Evolutionary conservation across 2,329 filamentous ascomycete species (phyloP).

Genomic region (Xylariaceae sp.): DNA sequence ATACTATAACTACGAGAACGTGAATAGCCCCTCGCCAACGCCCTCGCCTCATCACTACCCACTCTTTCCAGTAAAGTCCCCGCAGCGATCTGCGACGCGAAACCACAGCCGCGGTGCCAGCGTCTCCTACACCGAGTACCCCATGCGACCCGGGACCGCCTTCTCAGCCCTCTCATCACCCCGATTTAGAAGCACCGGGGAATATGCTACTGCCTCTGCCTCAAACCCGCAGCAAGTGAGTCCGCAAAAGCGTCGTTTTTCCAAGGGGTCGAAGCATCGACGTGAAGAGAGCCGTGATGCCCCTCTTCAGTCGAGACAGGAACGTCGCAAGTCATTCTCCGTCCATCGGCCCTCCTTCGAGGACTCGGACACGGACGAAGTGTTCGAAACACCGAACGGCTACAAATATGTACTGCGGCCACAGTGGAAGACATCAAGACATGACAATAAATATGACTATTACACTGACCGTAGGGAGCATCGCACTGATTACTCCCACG

Average conservation of each 20-base stretch:
- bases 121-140: conserved; percentile 34
- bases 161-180: conserved; percentile 58
- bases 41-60: conserved; percentile 51
- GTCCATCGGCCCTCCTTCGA: conserved; percentile 56
- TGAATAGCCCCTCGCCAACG: conserved; percentile 50
- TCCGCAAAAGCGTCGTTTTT: conserved; percentile 38
- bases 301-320: conserved; percentile 36
- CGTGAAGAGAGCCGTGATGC: conserved; percentile 33
- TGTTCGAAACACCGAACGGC: conserved; percentile 46
- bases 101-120: conserved; percentile 44
- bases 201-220: conserved; percentile 49
- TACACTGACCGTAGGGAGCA: conserved; percentile 46
- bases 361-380: conserved; percentile 61
- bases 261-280: conserved; percentile 36
- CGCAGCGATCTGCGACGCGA: conserved; percentile 50
- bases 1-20: conserved; percentile 46
- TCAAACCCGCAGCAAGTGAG: conserved; percentile 56
- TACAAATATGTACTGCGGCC: conserved; percentile 49
- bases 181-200: conserved; percentile 56
- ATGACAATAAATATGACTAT: conserved; percentile 32
- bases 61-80: conserved; percentile 41
- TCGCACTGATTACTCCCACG: conserved; percentile 55
- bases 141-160: conserved; percentile 41
- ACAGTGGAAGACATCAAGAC: conserved; percentile 38
- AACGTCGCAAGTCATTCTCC: conserved; percentile 53